Evolutionary conservation across 2,329 filamentous ascomycete species (phyloP), one percentile per base, ranked within the genome.

Genomic region (Aspergillus sp.): DNA sequence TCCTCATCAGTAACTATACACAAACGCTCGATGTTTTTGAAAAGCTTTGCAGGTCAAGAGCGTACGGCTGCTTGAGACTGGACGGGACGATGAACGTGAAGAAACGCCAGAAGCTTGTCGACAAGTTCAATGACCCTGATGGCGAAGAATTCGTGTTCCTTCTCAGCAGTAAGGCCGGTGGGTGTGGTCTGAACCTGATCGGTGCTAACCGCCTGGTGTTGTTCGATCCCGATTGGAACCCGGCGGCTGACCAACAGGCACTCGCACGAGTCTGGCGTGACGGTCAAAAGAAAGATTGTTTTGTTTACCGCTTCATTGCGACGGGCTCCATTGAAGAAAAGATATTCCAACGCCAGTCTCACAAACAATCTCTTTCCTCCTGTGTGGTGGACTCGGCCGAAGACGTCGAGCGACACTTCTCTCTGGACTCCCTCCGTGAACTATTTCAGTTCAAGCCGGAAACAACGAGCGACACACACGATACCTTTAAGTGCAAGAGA

Each of bases 321-420:
- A 98, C 96, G 0, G 95, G 95, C 4, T 97, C 93, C 0, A 99
- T 99, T 60, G 95, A 99, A 71, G 95, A 99, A 76, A 99, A 99
- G 78, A 97, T 99, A 65, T 99, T 99, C 78, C 95, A 99, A 75
- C 89, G 96, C 9, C 95, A 99, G 71, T 96, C 91, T 1, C 96
- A 99, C 80, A 99, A 99, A 76, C 95, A 99, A 76, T 96, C 91
- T 7, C 81, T 99, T 1, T 98, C 93, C 0, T 96, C 91, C 0
- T 97, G 93, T 66, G 95, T 99, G 4, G 95, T 99, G 7, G 95
- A 99, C 74, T 93, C 90, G 3, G 93, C 91, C 1, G 93, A 99
- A 75, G 95, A 99, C 64, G 95, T 99, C 2, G 95, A 99, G 76
- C 87, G 95, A 4, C 95, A 99, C 76, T 99, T 99, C 76, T 93